Percentiles rank a stretch among this genome's conserved stretches.
Evolutionary conservation across 192 early-diverging fungal species (phyloP).

Genomic region (Coemansia sp.): DNA sequence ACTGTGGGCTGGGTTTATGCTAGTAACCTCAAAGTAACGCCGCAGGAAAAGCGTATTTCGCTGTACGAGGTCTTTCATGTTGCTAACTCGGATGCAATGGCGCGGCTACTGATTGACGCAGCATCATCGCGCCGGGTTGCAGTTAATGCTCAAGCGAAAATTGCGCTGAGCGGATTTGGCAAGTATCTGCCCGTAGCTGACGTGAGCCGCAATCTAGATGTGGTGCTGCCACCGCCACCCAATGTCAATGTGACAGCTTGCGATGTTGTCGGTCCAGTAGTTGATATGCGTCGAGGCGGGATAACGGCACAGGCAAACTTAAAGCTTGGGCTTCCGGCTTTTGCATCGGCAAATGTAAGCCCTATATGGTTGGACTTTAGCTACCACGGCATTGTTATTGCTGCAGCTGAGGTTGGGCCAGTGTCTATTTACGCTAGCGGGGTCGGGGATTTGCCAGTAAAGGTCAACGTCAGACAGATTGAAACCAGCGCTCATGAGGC

Average conservation of each 20-base stretch:
- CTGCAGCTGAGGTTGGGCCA: slow-evolving; percentile 23
- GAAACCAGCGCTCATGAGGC: slow-evolving; percentile 13
- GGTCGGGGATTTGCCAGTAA: slow-evolving; percentile 4
- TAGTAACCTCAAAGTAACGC: slow-evolving; percentile 18
- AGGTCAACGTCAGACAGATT: slow-evolving; percentile 19
- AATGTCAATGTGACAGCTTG: slow-evolving; percentile 13
- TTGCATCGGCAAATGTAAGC: slow-evolving; percentile 25
- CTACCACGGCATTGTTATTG: slow-evolving; percentile 24
- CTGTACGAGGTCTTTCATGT: slow-evolving; percentile 36
- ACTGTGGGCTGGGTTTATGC: slow-evolving; percentile 32
- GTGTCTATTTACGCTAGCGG: slow-evolving; percentile 2
- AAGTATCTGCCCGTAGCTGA: slow-evolving; percentile 20
- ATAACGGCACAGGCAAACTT: slow-evolving; percentile 20
- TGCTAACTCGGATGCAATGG: slow-evolving; percentile 27
- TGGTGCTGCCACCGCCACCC: slow-evolving; percentile 18
- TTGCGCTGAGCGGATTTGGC: slow-evolving; percentile 39
- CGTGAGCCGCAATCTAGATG: slow-evolving; percentile 15
- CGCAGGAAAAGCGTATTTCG: slow-evolving; percentile 5
- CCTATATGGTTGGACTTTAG: slow-evolving; percentile 17
- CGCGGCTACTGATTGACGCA: slow-evolving; percentile 18
- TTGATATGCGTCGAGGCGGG: slow-evolving; percentile 11
- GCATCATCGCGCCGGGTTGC: slow-evolving; percentile 16
- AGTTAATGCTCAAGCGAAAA: slow-evolving; percentile 8
- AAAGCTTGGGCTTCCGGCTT: slow-evolving; percentile 6
- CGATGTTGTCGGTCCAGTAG: slow-evolving; percentile 20